phyloP scores from a whole-genome alignment of 108 stramenopile genomes.

The Cyclotella sp. region DNA sequence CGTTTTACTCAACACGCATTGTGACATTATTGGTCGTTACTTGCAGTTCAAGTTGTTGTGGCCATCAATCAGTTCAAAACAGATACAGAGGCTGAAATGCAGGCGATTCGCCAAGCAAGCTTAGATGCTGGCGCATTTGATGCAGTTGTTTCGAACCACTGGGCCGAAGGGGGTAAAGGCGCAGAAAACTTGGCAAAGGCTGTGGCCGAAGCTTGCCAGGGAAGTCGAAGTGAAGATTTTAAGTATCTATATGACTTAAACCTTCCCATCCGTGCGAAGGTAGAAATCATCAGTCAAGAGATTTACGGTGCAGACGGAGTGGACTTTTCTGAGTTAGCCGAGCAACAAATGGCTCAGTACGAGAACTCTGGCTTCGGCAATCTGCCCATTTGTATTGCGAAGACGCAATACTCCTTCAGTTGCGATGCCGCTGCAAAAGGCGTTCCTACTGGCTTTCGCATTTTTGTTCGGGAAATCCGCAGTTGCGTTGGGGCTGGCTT shows the following conservation, averaged over 20 bases:
- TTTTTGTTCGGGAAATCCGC: constrained; percentile 95
- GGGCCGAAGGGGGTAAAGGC: constrained; percentile 96
- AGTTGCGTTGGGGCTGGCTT: constrained; percentile 98
- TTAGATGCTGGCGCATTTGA: constrained; percentile 92
- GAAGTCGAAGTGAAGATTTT: constrained; percentile 72
- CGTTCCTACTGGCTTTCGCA: constrained; percentile 88
- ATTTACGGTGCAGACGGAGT: constrained; percentile 98
- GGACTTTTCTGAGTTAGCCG: constrained; percentile 90
- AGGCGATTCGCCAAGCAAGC: constrained; percentile 81
- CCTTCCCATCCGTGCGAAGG: constrained; percentile 85
- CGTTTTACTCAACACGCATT: background rate
- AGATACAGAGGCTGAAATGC: constrained; percentile 93
- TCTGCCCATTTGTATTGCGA: constrained; percentile 98
- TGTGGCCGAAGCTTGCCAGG: constrained; percentile 88
- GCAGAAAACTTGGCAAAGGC: constrained; percentile 92
- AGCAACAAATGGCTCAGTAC: constrained; percentile 91
- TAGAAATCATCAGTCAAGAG: constrained; percentile 90
- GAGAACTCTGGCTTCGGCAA: constrained; percentile 91
- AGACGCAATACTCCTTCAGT: constrained; percentile 98
- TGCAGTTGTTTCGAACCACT: constrained; percentile 95
- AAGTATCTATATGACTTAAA: constrained; percentile 90
- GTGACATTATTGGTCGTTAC: background rate
- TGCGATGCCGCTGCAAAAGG: constrained; percentile 94
- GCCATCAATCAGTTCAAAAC: constrained; percentile 95
- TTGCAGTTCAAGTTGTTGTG: constrained; percentile 89